phyloP scores from a whole-genome alignment of 2,329 filamentous ascomycete genomes.

The Ophiostoma himal-ulmi region DNA sequence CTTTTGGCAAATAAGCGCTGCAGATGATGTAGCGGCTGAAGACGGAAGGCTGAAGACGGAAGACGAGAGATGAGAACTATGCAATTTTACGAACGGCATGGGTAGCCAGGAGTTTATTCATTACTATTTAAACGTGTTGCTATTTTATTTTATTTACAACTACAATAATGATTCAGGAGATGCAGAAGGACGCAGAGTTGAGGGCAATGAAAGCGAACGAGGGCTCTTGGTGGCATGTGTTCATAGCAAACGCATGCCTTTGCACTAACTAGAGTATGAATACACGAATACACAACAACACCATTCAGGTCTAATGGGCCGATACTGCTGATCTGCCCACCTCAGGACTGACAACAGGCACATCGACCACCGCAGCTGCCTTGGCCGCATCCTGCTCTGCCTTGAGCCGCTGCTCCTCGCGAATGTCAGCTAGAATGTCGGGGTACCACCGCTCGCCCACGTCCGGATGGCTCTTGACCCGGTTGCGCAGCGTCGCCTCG shows the following conservation, averaged over 20 bases:
- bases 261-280: background rate
- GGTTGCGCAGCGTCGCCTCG: constrained; percentile 77
- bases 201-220: too few relatives aligned
- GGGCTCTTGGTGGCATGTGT: too few relatives aligned
- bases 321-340: constrained; percentile 31
- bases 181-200: background rate
- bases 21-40: background rate
- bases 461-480: constrained; percentile 81
- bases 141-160: background rate
- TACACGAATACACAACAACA: background rate
- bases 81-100: constrained; percentile 13
- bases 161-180: background rate
- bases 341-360: constrained; percentile 26
- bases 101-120: constrained; percentile 19
- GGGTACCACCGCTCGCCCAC: constrained; percentile 79
- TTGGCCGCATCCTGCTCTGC: constrained; percentile 16
- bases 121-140: background rate
- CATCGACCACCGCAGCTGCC: background rate
- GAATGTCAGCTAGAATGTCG: constrained; percentile 53
- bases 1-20: constrained; percentile 31
- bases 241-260: background rate
- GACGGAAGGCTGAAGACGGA: background rate
- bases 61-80: background rate
- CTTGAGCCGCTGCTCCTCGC: constrained; percentile 47
- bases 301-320: constrained; percentile 33